Conservation (phyloP, 345 rosid species). For the Reutealis trisperma region DNA sequence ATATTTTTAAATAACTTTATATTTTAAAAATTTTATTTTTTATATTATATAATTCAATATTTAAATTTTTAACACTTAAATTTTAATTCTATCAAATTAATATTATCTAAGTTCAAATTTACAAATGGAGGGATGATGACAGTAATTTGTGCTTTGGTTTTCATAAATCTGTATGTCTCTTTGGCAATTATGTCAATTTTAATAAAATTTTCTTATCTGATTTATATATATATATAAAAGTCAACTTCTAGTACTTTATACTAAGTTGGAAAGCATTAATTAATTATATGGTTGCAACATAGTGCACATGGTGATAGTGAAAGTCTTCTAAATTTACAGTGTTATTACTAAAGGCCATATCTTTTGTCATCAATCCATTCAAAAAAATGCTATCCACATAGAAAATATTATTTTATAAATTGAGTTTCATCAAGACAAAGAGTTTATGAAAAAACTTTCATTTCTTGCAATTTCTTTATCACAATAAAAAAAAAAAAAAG, state of each 20-base stretch:
- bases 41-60: too few species aligned
- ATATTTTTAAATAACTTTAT: too few species aligned
- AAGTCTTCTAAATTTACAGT: neutral
- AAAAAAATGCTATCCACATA: neutral
- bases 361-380: neutral
- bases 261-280: neutral
- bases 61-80: too few species aligned
- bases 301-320: neutral
- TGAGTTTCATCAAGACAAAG: neutral
- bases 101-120: too few species aligned
- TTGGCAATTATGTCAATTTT: neutral
- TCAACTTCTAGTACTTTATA: neutral
- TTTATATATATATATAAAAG: neutral
- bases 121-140: too few species aligned
- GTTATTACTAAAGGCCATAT: neutral
- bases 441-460: too few species aligned
- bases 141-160: too few species aligned
- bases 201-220: neutral
- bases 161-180: too few species aligned
- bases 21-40: too few species aligned
- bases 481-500: neutral
- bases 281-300: neutral
- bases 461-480: neutral
- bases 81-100: too few species aligned
- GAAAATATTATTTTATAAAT: neutral